phyloP scores from a whole-genome alignment of 2,329 filamentous ascomycete species.

The Balansia obtecta region DNA sequence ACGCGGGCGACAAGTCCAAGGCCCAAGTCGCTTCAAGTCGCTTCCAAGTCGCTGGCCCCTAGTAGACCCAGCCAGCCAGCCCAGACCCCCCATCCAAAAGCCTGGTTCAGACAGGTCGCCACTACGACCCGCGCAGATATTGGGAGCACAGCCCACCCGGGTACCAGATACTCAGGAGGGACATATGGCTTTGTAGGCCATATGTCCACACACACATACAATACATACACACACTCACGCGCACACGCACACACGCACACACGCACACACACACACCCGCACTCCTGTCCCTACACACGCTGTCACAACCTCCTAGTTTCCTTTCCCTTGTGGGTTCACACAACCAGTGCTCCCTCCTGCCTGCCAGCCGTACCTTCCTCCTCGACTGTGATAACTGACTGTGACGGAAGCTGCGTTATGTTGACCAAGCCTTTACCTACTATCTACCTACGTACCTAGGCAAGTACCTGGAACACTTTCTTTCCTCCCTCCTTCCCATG shows the following conservation, averaged over 20 bases:
- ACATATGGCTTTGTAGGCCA: no score
- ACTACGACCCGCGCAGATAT: background rate
- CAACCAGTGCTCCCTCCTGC: background rate
- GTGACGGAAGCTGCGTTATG: background rate
- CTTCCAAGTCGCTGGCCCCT: background rate
- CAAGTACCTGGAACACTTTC: no score
- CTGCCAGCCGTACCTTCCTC: conserved; percentile 1
- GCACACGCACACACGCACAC: background rate
- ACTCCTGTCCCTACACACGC: background rate
- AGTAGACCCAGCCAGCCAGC: conserved; percentile 1
- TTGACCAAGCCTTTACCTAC: background rate
- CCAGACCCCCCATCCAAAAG: background rate
- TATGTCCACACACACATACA: no score
- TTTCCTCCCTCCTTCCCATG: no score
- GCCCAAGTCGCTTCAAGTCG: background rate
- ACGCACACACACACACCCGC: background rate
- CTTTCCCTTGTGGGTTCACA: background rate
- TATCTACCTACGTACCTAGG: no score
- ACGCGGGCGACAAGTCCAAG: conserved; percentile 13
- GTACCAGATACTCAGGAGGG: no score
- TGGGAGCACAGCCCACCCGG: background rate
- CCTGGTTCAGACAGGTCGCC: conserved; percentile 1
- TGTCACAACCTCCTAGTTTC: background rate
- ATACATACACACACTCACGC: background rate
- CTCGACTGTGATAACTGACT: background rate